Base-by-base conservation (phyloP, 768 basidiomycete species). In the Trametes villosa region DNA sequence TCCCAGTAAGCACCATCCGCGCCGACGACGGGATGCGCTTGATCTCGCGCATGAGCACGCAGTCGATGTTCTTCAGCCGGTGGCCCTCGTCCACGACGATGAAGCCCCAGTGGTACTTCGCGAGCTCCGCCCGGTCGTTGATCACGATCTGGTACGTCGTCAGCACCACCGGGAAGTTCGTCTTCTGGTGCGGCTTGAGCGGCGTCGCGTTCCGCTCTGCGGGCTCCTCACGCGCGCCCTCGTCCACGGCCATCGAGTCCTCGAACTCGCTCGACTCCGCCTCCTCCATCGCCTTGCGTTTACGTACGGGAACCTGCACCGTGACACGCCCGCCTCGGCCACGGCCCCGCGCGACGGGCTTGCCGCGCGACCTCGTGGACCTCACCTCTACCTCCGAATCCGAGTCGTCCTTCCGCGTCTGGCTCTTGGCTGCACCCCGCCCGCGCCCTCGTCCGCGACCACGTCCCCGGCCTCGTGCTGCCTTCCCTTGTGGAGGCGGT, bases 51-150 rank as follows among this genome's bases (percentile, higher is more conserved):
- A 98, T 92, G 17, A 98, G 83, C 77, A 85, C 89, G 74, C 94
- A 94, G 68, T 98, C 85, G 59, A 96, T 79, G 68, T 99, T 99
- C 79, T 98, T 98, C 71, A 99, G 74, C 24, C 96, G 81, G 74
- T 99, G 97, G 0, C 96, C 94, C 75, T 96, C 94, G 71, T 96
- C 94, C 2, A 99, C 96, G 60, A 98, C 92, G 71, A 98, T 93
- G 71, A 96, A 97, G 26, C 91, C 87, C 89, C 90, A 93, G 42
- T 83, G 76, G 71, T 91, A 91, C 59, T 81, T 81, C 46, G 78
- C 74, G 53, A 90, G 81, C 66, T 87, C 82, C 36, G 78, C 74
- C 30, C 87, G 84, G 72, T 97, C 91, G 60, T 85, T 89, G 69
- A 95, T 96, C 65, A 95, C 85, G 72, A 98, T 91, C 71, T 98